Base-by-base conservation (phyloP, 1,284 basidiomycete genomes). In the Moesziomyces antarcticus region DNA sequence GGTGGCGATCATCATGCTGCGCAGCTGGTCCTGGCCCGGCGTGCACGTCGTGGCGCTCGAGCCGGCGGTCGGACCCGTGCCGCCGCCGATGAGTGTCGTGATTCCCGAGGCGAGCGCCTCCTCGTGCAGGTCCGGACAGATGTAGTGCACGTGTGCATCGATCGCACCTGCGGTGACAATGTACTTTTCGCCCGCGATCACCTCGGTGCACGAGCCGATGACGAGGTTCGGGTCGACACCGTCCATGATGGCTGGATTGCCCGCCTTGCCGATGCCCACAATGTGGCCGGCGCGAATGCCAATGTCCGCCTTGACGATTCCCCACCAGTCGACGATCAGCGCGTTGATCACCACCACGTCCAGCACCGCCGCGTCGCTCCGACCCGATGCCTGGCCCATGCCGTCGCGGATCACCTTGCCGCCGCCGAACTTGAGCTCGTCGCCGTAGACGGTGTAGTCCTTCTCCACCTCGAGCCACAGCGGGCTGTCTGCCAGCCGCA, bases 271-370 rank as follows among this genome's bases (percentile, higher is more conserved):
- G 56, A 99, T 92, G 0, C 91, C 95, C 11, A 87, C 88, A 72
- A 99, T 98, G 54, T 86, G 80, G 0, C 96, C 96, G 66, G 90
- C 84, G 85, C 92, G 94, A 69, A 99, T 88, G 42, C 97, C 97
- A 54, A 99, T 93, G 82, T 99, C 97, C n/a, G 96, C 96, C 88
- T 98, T 98, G 88, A 92, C 93, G 67, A 99, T 96, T 1, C 94
- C 94, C 44, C 90, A 90, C 92, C 93, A 97, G 84, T 99, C 95
- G 44, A 99, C 85, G 66, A 99, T 91, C 50, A 99, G 88, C 0
- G 92, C 93, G 82, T 97, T 99, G 43, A 94, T 97, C 78, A 99
- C 93, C 53, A 98, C 91, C 9, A 95, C 87, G 82, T 99, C 97
- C 45, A 99, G 88, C 0, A 91, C 89, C 50, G 93, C 90, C 0